Evolutionary conservation across 2,329 filamentous ascomycete species (phyloP).

Genomic region (Phialophora macrospora): DNA sequence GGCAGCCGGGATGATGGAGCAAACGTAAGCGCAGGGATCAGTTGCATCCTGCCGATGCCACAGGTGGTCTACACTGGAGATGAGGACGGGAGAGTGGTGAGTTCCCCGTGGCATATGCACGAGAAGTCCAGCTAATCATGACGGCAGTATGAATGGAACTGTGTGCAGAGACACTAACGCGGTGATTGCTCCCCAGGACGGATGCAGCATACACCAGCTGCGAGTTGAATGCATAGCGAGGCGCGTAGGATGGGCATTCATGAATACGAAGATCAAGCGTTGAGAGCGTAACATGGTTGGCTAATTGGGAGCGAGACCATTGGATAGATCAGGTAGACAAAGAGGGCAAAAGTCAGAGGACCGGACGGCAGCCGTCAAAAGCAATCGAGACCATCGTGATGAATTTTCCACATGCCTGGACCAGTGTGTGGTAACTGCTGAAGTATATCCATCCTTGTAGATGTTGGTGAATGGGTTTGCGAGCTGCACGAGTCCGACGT

Average conservation of each 20-base stretch:
- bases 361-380: neutral
- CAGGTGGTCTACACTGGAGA: conserved; percentile 90
- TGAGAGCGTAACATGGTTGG: conserved; percentile 3
- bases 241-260: conserved; percentile 9
- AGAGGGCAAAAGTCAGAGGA: neutral
- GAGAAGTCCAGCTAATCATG: conserved; percentile 21
- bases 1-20: conserved; percentile 64
- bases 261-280: conserved; percentile 16
- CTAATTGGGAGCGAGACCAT: neutral
- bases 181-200: conserved; percentile 4
- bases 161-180: conserved; percentile 55
- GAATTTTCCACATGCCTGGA: conserved; percentile 14
- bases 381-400: neutral
- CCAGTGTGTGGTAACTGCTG: neutral
- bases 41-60: conserved; percentile 81
- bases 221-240: conserved; percentile 28
- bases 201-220: conserved; percentile 6
- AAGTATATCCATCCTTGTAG: conserved; percentile 9
- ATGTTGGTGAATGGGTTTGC: conserved; percentile 15
- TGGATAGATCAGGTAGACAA: conserved; percentile 19
- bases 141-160: conserved; percentile 62
- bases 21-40: conserved; percentile 70
- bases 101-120: conserved; percentile 45
- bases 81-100: conserved; percentile 86
- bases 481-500: conserved; percentile 23